phyloP scores from a whole-genome alignment of 805 yeast species.

The Zygotorulaspora sp. region DNA sequence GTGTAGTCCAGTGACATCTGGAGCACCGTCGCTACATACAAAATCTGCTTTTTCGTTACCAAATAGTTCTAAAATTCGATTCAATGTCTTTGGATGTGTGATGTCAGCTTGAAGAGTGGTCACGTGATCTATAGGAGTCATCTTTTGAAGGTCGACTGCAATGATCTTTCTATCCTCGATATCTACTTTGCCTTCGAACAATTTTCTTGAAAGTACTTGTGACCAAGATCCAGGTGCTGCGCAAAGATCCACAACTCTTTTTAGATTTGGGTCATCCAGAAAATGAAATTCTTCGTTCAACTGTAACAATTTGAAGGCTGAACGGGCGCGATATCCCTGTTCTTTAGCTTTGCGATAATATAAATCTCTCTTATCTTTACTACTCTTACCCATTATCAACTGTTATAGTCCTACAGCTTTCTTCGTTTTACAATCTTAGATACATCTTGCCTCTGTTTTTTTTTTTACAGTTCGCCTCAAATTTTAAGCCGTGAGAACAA shows the following conservation, averaged over 20 bases:
- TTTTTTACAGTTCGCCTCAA: not conserved
- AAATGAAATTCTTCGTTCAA: conserved; percentile 85
- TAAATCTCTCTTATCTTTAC: conserved; percentile 90
- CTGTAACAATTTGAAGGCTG: conserved; percentile 91
- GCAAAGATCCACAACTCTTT: conserved; percentile 90
- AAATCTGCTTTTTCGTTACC: conserved; percentile 93
- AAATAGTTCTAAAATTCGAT: conserved; percentile 69
- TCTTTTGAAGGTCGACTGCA: conserved; percentile 94
- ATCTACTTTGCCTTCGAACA: conserved; percentile 43
- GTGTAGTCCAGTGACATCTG: conserved; percentile 96
- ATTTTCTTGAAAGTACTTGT: conserved; percentile 77
- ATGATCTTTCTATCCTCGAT: conserved; percentile 55
- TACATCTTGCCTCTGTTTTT: not conserved
- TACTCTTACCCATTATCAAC: conserved; percentile 79
- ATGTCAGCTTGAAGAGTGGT: conserved; percentile 92
- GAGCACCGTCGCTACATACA: conserved; percentile 97
- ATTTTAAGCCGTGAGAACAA: not conserved
- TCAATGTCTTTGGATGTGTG: conserved; percentile 88
- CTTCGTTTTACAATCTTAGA: not conserved
- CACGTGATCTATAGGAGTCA: conserved; percentile 93
- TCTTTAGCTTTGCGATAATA: conserved; percentile 94
- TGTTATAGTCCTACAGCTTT: not conserved
- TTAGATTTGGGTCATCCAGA: conserved; percentile 55
- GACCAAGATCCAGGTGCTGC: conserved; percentile 99
- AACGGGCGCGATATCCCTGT: conserved; percentile 96